A percentile compares a stretch with the other conserved stretches of the same genome.
phyloP scores from a whole-genome alignment of 2,329 filamentous ascomycete genomes.

The Aspergillus glaucus region DNA sequence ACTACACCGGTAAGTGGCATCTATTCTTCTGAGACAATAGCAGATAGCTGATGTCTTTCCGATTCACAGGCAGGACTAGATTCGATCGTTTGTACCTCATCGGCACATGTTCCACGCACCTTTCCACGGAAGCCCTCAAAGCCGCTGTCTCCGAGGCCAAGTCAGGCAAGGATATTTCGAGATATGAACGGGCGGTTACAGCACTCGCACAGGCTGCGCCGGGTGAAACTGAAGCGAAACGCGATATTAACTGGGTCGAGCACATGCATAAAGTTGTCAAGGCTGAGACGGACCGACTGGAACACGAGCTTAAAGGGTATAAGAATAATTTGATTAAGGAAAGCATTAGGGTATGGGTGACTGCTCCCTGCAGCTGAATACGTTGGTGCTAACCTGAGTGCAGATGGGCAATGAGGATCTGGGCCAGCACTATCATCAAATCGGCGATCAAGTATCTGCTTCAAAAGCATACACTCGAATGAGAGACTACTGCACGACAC shows the following conservation, averaged over 20 bases:
- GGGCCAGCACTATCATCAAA: slow-evolving; percentile 72
- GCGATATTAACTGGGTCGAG: slow-evolving; percentile 71
- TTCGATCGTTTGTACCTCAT: slow-evolving; percentile 77
- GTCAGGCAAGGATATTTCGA: slow-evolving; percentile 62
- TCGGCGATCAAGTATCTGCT: slow-evolving; percentile 66
- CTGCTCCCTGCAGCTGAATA: background rate
- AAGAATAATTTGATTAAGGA: slow-evolving; percentile 98
- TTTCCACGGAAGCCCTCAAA: slow-evolving; percentile 75
- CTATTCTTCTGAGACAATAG: background rate
- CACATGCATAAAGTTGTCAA: slow-evolving; percentile 60
- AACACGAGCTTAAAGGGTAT: slow-evolving; percentile 81
- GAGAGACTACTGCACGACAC: slow-evolving; percentile 81
- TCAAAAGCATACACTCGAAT: slow-evolving; percentile 76
- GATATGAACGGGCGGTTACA: slow-evolving; percentile 65
- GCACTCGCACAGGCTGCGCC: slow-evolving; percentile 59
- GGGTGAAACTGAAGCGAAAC: slow-evolving; percentile 58
- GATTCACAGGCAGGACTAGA: slow-evolving; percentile 62
- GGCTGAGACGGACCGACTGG: slow-evolving; percentile 66
- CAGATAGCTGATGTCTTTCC: slow-evolving; percentile 2
- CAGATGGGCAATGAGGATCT: slow-evolving; percentile 95
- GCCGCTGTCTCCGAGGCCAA: slow-evolving; percentile 71
- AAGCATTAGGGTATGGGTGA: slow-evolving; percentile 68
- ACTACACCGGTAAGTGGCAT: slow-evolving; percentile 66
- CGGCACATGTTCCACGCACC: slow-evolving; percentile 66
- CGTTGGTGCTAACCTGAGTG: slow-evolving; percentile 6